Percentiles rank a stretch among this genome's conserved stretches.
Conservation (phyloP, 2,329 filamentous ascomycete genomes). For the Lecanicillium sp. region DNA sequence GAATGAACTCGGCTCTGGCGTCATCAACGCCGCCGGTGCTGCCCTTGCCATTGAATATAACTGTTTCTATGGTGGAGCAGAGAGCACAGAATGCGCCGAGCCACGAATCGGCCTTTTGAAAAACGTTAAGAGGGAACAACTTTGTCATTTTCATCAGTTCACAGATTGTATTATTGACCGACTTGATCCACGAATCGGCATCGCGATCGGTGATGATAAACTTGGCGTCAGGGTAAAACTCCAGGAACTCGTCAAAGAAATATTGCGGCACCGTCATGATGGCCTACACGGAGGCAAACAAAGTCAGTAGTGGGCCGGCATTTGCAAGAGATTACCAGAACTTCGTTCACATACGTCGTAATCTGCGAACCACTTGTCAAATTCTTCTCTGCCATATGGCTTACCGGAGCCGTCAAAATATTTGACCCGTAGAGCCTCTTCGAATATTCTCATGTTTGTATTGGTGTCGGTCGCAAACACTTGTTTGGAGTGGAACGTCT, state of each 20-base stretch:
- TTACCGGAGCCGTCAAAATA: conserved; percentile 17
- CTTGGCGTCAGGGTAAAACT: conserved; percentile 24
- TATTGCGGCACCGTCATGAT: not conserved
- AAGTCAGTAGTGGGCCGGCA: too few relatives aligned
- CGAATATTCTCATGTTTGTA: conserved; percentile 17
- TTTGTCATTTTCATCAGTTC: conserved; percentile 1
- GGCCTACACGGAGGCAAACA: not conserved
- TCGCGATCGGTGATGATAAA: conserved; percentile 28
- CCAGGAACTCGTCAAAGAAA: conserved; percentile 16
- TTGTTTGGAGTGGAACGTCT: not conserved
- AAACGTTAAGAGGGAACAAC: not conserved
- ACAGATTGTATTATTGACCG: conserved; percentile 20
- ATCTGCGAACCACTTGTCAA: conserved; percentile 29
- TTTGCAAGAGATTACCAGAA: too few relatives aligned
- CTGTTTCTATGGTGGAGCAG: not conserved
- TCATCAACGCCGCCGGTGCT: too few relatives aligned
- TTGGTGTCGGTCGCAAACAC: not conserved
- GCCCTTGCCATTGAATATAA: not conserved
- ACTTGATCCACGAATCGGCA: conserved; percentile 17
- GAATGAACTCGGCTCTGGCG: too few relatives aligned
- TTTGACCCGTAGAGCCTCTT: conserved; percentile 21
- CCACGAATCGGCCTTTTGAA: not conserved
- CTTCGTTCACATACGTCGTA: conserved; percentile 27
- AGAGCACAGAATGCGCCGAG: not conserved
- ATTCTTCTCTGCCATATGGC: conserved; percentile 25